These are phyloP conservation scores for Pyrenula massariospora DNA, from an alignment of 495 filamentous ascomycete genomes.

Conservation along the genomic window DNA sequence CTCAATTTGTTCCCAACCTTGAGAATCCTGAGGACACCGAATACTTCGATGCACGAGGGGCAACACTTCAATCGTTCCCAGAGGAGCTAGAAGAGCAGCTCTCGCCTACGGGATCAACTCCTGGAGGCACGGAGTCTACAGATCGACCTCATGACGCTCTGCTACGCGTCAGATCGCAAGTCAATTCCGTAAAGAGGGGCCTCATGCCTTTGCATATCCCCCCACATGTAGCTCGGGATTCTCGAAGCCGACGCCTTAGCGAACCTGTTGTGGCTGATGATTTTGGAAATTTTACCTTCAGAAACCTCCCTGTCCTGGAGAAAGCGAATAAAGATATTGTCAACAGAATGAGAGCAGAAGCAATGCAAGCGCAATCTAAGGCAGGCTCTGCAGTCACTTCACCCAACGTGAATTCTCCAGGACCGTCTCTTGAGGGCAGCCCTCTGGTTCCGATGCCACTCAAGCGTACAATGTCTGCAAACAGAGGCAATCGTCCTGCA, in stretches of 20 bases:
- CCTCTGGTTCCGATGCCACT: slow-evolving; percentile 70
- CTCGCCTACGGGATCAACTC: slow-evolving; percentile 52
- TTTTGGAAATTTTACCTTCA: slow-evolving; percentile 93
- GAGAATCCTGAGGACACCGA: slow-evolving; percentile 96
- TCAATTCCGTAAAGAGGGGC: slow-evolving; percentile 71
- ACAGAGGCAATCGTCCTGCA: slow-evolving; percentile 58
- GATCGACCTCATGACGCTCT: slow-evolving; percentile 92
- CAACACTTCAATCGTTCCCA: slow-evolving; percentile 76
- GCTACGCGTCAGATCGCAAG: slow-evolving; percentile 76
- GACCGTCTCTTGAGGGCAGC: slow-evolving; percentile 70
- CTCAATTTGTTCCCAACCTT: slow-evolving; percentile 84
- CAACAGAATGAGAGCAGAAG: slow-evolving; percentile 85
- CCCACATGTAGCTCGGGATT: slow-evolving; percentile 67
- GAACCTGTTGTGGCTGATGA: slow-evolving; percentile 84
- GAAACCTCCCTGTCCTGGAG: slow-evolving; percentile 90
- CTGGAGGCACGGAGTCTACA: slow-evolving; percentile 47
- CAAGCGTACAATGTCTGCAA: slow-evolving; percentile 74
- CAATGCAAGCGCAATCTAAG: slow-evolving; percentile 50
- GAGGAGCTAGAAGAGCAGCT: slow-evolving; percentile 88
- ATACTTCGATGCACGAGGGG: slow-evolving; percentile 90
- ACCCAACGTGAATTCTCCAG: slow-evolving; percentile 30
- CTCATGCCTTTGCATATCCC: slow-evolving; percentile 94
- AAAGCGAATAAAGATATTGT: slow-evolving; percentile 99
- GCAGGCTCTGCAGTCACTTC: slow-evolving; percentile 26
- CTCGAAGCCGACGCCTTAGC: slow-evolving; percentile 76